Evolutionary conservation across 768 basidiomycete species (phyloP), one percentile per base, ranked within the genome.

Genomic region (Tylopilus balloui): DNA sequence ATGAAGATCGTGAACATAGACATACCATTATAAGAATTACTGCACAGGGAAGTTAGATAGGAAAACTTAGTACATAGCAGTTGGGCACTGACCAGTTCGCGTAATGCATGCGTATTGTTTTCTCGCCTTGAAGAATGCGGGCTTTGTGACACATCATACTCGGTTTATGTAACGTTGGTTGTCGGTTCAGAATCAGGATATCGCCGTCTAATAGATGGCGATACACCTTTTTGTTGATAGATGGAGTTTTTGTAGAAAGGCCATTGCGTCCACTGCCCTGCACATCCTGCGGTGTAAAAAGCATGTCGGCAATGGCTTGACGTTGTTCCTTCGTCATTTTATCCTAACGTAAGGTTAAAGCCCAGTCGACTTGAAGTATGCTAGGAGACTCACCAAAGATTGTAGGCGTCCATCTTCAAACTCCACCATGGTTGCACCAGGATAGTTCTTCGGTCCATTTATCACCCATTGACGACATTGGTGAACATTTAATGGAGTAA

Each of bases 101-200:
- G 64, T 99, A 99, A 73, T 99, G 96, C 94, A 99, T 94, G 13
- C 96, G 81, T 65, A 99, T 98, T 0, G 96, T 98, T 75, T 97
- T 99, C 71, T 99, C 96, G 21, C 95, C 96, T 53, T 84, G 80
- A 53, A 99, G 68, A 17, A 98, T 87, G 48, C 86, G 85, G 14
- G 95, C 95, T 58, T 81, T 87, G 66, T 99, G 96, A 8, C 85
- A 86, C 96, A 99, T 99, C 95, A 99, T 99, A 76, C 90, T 92
- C 19, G 96, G 95, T 65, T 99, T 99, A 67, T 99, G 96, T 45
- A 99, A 76, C 2, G 96, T 98, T 7, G 96, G 96, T 73, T 99
- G 96, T 44, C 96, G 88, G 65, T 99, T 99, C 32, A 99, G 75
- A 57, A 99, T 89, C 48, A 99, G 72, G 47, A 95, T 86, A 65